Percentiles rank a stretch among this genome's conserved stretches.
Conservation (phyloP, 129 eudicot genomes). For the Artemisia tridentata region DNA sequence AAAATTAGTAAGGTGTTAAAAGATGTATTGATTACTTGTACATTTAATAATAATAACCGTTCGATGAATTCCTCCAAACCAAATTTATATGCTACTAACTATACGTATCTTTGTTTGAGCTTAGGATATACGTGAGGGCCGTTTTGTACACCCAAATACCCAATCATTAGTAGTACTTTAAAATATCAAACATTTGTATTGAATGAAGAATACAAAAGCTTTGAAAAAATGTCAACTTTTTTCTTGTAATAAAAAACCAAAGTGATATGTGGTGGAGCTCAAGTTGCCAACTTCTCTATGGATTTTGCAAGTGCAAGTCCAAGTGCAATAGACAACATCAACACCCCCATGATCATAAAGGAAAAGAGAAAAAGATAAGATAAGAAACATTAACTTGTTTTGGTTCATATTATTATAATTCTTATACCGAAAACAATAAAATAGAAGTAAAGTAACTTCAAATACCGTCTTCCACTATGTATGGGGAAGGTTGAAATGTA, state of each 20-base stretch:
- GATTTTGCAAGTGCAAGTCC: conserved; percentile 25
- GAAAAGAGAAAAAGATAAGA: conserved; percentile 31
- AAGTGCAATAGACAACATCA: conserved; percentile 34
- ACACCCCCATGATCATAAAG: conserved; percentile 42
- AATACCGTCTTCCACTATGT: too few relatives aligned
- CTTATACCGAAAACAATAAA: not conserved
- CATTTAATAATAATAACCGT: too few relatives aligned
- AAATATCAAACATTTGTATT: conserved; percentile 23
- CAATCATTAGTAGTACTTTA: conserved; percentile 29
- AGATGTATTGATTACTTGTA: too few relatives aligned
- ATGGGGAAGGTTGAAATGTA: too few relatives aligned
- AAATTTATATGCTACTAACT: not conserved
- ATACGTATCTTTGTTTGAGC: not conserved
- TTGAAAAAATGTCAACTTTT: conserved; percentile 12
- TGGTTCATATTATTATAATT: conserved; percentile 11
- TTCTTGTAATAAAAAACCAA: conserved; percentile 16
- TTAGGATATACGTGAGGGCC: conserved; percentile 17
- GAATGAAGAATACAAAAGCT: conserved; percentile 33
- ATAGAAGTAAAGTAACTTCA: too few relatives aligned
- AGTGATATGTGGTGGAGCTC: conserved; percentile 42
- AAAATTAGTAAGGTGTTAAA: too few relatives aligned
- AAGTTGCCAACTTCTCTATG: conserved; percentile 32
- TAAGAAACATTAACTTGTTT: conserved; percentile 26
- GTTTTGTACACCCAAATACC: conserved; percentile 27
- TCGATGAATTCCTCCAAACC: not conserved